Evolutionary conservation across 768 basidiomycete species (phyloP), one percentile per base, ranked within the genome.

Genomic region (Boletus sp.): DNA sequence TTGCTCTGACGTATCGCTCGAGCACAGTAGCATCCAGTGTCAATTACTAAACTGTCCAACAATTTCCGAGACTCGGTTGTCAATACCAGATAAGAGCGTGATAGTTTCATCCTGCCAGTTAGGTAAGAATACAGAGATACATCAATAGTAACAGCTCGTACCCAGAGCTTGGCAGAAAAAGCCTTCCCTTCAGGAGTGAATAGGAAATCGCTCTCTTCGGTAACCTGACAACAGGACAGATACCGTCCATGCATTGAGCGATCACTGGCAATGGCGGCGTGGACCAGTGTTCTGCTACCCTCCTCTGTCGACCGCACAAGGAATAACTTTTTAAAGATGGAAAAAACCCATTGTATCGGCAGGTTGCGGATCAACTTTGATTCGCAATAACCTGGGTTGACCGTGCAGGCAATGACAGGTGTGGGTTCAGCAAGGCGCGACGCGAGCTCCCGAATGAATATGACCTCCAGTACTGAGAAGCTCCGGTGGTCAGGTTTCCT

Each of bases 301-400:
- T 62, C 65, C 53, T 77, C 73, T 0, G 68, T 44, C 5, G 76
- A 65, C 11, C 73, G 65, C 1, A 66, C 68, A 10, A 56, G 47
- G 5, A 71, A 28, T 29, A 68, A 9, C 6, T 6, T 39, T 18
- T 55, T 60, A 7, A 67, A 42, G 7, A 51, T 1, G 5, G 35
- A 39, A 14, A 54, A n/a, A 2, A 59, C 0, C 53, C 59, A 55
- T 20, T 46, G 42, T 8, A 20, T 30, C 8, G 32, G 28, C 2
- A 41, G 37, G 8, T 57, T 51, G 32, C 73, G 69, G 35, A 32
- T 50, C 8, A 77, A 60, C 7, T 55, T 49, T 8, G 76, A 73
- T n/a, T 57, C 24, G 28, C 71, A 77, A 54, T 65, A 71, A 3
- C 77, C 76, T 0, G 76, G 76, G 50, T 71, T 59, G 33, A 70